Base-by-base conservation (phyloP, 805 yeast genomes). In the Cyberlindnera mrakii region DNA sequence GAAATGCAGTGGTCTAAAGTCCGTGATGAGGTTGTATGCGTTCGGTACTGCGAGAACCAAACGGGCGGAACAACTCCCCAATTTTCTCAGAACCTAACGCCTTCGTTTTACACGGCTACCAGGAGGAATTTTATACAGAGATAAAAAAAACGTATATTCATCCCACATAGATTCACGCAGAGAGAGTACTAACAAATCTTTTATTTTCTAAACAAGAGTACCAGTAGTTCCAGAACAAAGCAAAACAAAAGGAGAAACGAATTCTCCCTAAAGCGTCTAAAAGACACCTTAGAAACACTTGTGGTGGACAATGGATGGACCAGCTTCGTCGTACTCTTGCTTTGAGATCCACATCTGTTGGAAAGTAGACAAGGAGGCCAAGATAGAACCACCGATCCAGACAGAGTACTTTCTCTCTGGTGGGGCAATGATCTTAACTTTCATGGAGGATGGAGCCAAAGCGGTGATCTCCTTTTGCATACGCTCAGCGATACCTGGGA, bases 271-370 rank as follows among this genome's bases (percentile, higher is more conserved):
- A 23, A 23, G 27, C 27, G 9, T 23, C 27, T 2, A 8, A 23
- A 8, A 23, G 27, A 23, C 27, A 23, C 27, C 46, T 68, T 66
- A 69, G 72, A 69, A 69, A 68, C 74, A 69, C 57, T 69, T 69
- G 68, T 67, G 72, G 64, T 69, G 74, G 54, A 93, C 99, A 70
- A 93, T 93, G 54, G 97, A 89, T 66, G 99, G 99, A 68, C 99
- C 99, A 77, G 96, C 87, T 80, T 93, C 99, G 83, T 93, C 99
- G 85, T 93, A 93, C 81, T 93, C 99, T 80, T 93, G 98, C 83
- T 93, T 93, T 68, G 98, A 90, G 86, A 93, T 89, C 99, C 99
- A 93, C 98, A 93, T 91, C 78, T 93, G 98, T 82, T 93, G 98
- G 97, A 93, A 93, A 71, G 99, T 93, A 53, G 96, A 87, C 71